phyloP scores from a whole-genome alignment of 2,329 filamentous ascomycete species.

The Sphaerulina vaccinii region DNA sequence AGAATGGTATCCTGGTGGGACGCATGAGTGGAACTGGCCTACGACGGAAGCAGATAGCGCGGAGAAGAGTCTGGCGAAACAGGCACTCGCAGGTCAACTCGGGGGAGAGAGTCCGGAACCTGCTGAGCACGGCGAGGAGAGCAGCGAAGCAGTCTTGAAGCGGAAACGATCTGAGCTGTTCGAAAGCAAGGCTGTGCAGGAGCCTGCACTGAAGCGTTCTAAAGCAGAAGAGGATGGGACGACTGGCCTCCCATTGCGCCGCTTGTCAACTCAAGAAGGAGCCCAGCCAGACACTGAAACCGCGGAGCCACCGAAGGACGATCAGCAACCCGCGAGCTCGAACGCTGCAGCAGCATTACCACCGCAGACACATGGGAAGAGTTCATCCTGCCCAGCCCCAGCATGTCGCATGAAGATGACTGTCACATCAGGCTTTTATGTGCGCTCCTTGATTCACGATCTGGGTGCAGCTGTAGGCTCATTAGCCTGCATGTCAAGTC shows the following conservation, averaged over 20 bases:
- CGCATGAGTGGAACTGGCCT: constrained; percentile 77
- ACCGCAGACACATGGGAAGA: neutral
- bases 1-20: constrained; percentile 79
- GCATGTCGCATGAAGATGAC: constrained; percentile 85
- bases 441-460: constrained; percentile 90
- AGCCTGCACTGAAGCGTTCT: constrained; percentile 38
- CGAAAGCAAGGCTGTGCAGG: constrained; percentile 10
- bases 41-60: constrained; percentile 71
- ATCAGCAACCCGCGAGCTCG: constrained; percentile 34
- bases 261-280: constrained; percentile 8
- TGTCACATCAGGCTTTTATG: constrained; percentile 94
- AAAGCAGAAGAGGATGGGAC: constrained; percentile 31
- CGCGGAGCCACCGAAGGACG: constrained; percentile 11
- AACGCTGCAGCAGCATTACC: constrained; percentile 6
- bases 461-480: constrained; percentile 79
- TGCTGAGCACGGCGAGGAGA: constrained; percentile 10
- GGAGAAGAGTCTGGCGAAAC: constrained; percentile 74
- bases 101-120: constrained; percentile 31
- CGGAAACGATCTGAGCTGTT: constrained; percentile 34
- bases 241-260: constrained; percentile 9
- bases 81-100: constrained; percentile 50
- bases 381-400: constrained; percentile 51
- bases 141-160: constrained; percentile 29
- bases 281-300: constrained; percentile 15
- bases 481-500: constrained; percentile 79